phyloP scores from a whole-genome alignment of 208 protist species.

The Novymonas esmeraldas region DNA sequence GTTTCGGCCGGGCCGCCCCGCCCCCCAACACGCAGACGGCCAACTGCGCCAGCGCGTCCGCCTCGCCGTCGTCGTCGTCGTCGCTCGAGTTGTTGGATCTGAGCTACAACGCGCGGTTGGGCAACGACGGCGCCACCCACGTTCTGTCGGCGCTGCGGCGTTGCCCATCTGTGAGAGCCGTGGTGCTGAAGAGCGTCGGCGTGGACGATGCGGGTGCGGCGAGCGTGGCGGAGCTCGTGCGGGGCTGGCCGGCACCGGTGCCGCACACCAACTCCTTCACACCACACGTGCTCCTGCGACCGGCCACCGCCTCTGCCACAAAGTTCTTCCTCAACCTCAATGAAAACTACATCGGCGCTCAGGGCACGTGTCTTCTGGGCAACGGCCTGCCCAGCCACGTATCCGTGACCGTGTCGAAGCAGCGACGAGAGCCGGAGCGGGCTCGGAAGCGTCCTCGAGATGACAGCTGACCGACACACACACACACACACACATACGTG shows the following conservation, averaged over 20 bases:
- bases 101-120: conserved; percentile 83
- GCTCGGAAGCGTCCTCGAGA: conserved; percentile 13
- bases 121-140: conserved; percentile 69
- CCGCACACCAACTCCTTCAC: background rate
- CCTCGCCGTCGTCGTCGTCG: conserved; percentile 2
- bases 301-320: conserved; percentile 15
- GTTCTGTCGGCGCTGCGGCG: conserved; percentile 41
- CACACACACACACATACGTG: no score
- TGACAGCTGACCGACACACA: background rate
- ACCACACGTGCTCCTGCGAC: conserved; percentile 11
- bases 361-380: conserved; percentile 54
- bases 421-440: conserved; percentile 18
- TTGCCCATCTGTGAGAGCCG: conserved; percentile 56
- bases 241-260: conserved; percentile 40
- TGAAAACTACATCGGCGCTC: conserved; percentile 79
- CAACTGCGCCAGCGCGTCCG: no score
- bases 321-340: conserved; percentile 87
- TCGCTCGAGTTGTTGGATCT: conserved; percentile 80
- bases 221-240: conserved; percentile 45
- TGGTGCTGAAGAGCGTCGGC: conserved; percentile 70
- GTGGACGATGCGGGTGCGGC: conserved; percentile 68
- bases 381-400: conserved; percentile 70
- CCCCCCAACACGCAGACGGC: no score
- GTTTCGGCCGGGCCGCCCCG: conserved; percentile 30
- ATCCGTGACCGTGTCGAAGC: conserved; percentile 75